Percentiles rank a stretch among this genome's conserved stretches.
Evolutionary conservation across 345 rosid genomes (phyloP).

Genomic region (Stellera chamaejasme): DNA sequence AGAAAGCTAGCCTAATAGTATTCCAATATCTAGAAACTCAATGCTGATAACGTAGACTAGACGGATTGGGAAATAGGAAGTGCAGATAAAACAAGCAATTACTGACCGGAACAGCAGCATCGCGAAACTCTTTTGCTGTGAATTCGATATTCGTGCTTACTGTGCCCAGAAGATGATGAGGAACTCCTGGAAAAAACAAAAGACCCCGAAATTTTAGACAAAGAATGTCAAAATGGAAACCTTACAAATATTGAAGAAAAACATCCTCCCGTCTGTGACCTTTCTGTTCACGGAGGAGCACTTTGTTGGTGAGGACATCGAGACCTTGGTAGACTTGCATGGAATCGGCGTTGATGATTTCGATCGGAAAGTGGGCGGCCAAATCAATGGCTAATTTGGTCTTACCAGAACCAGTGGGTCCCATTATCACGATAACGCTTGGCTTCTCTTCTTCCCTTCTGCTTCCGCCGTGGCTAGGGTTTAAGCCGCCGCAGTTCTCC

Average conservation of each 20-base stretch:
- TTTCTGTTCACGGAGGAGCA: conserved; percentile 53
- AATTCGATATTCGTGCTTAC: conserved; percentile 55
- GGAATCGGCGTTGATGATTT: conserved; percentile 91
- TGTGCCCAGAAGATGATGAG: conserved; percentile 82
- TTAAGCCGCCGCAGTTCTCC: conserved; percentile 15
- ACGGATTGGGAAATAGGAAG: not conserved
- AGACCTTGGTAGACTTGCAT: conserved; percentile 92
- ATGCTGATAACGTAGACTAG: not conserved
- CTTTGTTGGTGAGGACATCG: conserved; percentile 84
- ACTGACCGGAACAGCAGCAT: conserved; percentile 68
- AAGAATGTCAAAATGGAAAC: not conserved
- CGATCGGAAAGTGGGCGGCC: conserved; percentile 62
- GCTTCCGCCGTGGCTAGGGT: conserved; percentile 34
- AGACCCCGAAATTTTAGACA: not conserved
- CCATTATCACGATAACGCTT: conserved; percentile 76
- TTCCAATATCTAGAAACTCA: no score
- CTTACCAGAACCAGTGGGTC: conserved; percentile 89
- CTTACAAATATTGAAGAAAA: not conserved
- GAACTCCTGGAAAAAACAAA: conserved; percentile 58
- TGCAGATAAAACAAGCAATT: not conserved
- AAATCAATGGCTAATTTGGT: conserved; percentile 81
- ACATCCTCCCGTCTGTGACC: conserved; percentile 22
- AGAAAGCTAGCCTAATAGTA: not conserved
- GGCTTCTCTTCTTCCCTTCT: conserved; percentile 27
- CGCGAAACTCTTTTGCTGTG: conserved; percentile 73